phyloP scores from a whole-genome alignment of 306 rosid species.

The Casuarina cunninghamiana region DNA sequence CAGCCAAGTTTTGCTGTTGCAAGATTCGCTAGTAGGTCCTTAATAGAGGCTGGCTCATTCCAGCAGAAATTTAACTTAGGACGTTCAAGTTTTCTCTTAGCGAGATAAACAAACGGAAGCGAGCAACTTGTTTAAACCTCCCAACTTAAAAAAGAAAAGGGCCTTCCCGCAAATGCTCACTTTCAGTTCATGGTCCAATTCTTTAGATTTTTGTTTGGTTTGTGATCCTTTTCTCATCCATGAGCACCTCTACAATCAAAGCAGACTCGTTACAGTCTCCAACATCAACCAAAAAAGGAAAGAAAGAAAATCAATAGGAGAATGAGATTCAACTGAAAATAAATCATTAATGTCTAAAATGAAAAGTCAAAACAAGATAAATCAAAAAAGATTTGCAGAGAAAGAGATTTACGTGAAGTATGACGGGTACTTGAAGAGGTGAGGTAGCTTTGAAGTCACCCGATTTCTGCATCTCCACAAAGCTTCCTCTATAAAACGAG shows the following conservation, averaged over 20 bases:
- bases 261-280: neutral
- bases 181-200: neutral
- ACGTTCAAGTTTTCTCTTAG: no score
- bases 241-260: neutral
- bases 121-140: no score
- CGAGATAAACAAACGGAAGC: no score
- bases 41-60: no score
- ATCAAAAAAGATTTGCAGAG: neutral
- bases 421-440: conserved; percentile 92
- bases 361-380: neutral
- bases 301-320: neutral
- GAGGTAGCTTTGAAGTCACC: conserved; percentile 86
- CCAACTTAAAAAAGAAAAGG: no score
- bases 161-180: neutral
- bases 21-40: no score
- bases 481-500: conserved; percentile 6
- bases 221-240: neutral
- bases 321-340: neutral
- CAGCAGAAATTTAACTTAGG: no score
- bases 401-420: conserved; percentile 69
- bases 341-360: neutral
- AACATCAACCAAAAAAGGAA: neutral
- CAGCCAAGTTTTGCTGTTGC: no score
- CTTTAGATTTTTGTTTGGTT: neutral
- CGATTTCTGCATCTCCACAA: conserved; percentile 73